Percentiles rank a stretch among this genome's conserved stretches.
Evolutionary conservation across 768 basidiomycete species (phyloP).

Genomic region (Hysterangium stoloniferum): DNA sequence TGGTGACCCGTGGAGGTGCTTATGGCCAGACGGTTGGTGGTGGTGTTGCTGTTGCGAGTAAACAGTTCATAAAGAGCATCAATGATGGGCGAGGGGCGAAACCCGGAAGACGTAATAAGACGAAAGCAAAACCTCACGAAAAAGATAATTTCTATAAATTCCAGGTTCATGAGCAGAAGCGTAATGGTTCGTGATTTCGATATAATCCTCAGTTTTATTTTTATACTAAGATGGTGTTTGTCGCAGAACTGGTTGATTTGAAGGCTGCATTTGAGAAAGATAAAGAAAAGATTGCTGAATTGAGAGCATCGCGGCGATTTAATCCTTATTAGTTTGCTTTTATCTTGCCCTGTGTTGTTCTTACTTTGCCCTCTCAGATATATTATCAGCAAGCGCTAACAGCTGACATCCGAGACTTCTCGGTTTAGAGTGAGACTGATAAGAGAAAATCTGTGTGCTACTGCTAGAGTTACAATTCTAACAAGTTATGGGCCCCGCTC

Average conservation of each 20-base stretch:
- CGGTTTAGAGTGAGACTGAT: too few species aligned
- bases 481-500: too few species aligned
- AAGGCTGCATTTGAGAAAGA: conserved; percentile 83
- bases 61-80: conserved; percentile 37
- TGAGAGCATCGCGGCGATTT: conserved; percentile 74
- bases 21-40: conserved; percentile 87
- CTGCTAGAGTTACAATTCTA: too few species aligned
- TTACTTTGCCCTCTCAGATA: too few species aligned
- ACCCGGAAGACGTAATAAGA: conserved; percentile 24
- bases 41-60: conserved; percentile 58
- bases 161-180: conserved; percentile 84
- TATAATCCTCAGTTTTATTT: not conserved
- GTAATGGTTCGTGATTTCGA: conserved; percentile 50
- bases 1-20: conserved; percentile 87
- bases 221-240: conserved; percentile 11
- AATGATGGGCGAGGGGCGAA: conserved; percentile 22
- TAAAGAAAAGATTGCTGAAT: conserved; percentile 74
- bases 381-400: too few species aligned
- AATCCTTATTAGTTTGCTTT: conserved; percentile 63
- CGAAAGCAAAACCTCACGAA: conserved; percentile 58
- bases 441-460: too few species aligned
- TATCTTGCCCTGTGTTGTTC: not conserved
- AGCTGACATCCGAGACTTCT: too few species aligned
- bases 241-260: conserved; percentile 46
- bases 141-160: conserved; percentile 74